Base-by-base conservation (phyloP, 2,329 filamentous ascomycete genomes). In the Rutstroemia sp. region DNA sequence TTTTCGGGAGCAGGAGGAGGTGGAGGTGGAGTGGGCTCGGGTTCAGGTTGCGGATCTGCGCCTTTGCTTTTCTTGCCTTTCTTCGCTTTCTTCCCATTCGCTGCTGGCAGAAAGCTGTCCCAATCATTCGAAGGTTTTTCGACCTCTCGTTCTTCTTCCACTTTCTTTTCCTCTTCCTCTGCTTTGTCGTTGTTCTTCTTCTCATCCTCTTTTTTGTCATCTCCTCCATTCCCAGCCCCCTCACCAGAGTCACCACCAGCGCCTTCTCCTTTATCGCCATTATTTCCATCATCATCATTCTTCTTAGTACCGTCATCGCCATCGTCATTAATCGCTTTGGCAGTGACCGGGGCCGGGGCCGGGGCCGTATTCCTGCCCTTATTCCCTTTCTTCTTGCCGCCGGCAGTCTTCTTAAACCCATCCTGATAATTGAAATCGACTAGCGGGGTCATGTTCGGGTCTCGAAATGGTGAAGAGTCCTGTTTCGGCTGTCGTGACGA, bases 341-440 rank as follows among this genome's bases (percentile, higher is more conserved):
- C 72, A 34, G 69, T 69, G 51, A 68, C 70, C 27, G 62, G 67
- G 12, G 46, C 49, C 46, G 62, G 67, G 12, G 46, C 49, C 46
- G 66, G 66, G 23, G 25, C 48, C 69, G 78, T 82, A 68, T 79
- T 81, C 62, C 79, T 77, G 12, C 1, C 58, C 38, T 8, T 3
- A 1, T 30, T 8, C 27, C 9, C 9, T 6, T 59, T 60, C 39
- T 66, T 67, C 4, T n/a, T 39, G 69, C 78, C 83, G 69, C 79
- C 81, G 62, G 79, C 77, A 39, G 75, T 77, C 65, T 85, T 77
- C 52, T 75, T 74, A 71, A 76, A 81, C 49, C 75, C 79, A 44
- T 80, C 74, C 52, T 77, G 71, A 25, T 76, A 80, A 21, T 74
- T 73, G 57, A 87, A 81, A 65, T 88, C 83, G 51, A 88, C 72